Evolutionary conservation across 768 basidiomycete genomes (phyloP).

Genomic region (Guyanaporus albipodus): DNA sequence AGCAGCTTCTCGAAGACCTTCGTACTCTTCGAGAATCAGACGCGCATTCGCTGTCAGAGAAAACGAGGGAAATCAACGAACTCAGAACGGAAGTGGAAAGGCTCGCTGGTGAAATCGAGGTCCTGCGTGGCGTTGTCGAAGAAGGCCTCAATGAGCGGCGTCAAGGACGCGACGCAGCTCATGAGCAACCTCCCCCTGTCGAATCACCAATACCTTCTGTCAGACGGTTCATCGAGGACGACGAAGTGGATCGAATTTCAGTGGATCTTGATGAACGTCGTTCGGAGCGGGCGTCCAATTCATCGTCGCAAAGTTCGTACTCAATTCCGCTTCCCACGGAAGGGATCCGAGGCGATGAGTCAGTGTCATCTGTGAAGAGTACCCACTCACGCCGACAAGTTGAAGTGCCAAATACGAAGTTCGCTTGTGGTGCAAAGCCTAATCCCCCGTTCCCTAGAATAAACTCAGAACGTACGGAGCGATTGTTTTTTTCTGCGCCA

Average conservation of each 20-base stretch:
- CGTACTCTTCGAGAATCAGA: slow-evolving; percentile 62
- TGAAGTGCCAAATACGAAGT: slow-evolving; percentile 2
- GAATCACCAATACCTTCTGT: slow-evolving; percentile 8
- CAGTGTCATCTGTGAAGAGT: slow-evolving; percentile 1
- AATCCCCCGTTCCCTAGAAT: slow-evolving; percentile 75
- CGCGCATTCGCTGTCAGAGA: slow-evolving; percentile 50
- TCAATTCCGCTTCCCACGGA: slow-evolving; percentile 4
- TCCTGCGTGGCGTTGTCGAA: slow-evolving; percentile 82
- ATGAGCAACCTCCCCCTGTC: slow-evolving; percentile 2
- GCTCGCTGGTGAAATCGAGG: slow-evolving; percentile 80
- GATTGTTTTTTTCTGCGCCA: slow-evolving; percentile 76
- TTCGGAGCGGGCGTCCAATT: slow-evolving; percentile 42
- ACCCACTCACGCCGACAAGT: not conserved
- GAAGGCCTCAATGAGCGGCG: slow-evolving; percentile 77
- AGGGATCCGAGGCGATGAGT: not conserved
- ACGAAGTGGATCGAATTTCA: slow-evolving; percentile 60
- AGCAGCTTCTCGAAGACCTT: slow-evolving; percentile 62
- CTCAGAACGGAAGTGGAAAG: slow-evolving; percentile 76
- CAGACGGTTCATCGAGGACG: slow-evolving; percentile 47
- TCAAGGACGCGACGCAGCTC: slow-evolving; percentile 42
- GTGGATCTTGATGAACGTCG: slow-evolving; percentile 66
- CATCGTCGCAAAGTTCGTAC: slow-evolving; percentile 20
- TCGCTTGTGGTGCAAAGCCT: slow-evolving; percentile 28
- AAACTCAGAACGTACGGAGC: slow-evolving; percentile 71
- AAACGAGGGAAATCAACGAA: slow-evolving; percentile 60